Conservation (phyloP, 441 rosid species). For the California macrophylla region DNA sequence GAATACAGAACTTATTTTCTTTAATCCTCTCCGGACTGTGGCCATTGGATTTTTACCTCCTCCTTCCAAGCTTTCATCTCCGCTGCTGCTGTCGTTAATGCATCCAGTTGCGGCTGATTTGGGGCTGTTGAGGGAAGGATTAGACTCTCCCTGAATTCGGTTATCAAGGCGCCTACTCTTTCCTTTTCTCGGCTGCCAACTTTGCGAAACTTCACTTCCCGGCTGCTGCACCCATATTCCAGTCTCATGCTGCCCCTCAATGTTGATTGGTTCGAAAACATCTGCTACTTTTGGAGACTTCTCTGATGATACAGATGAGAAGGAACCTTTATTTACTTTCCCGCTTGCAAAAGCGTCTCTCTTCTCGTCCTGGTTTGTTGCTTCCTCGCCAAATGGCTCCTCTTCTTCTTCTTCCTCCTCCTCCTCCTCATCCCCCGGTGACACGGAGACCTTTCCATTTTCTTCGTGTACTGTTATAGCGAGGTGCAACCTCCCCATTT, state of each 20-base stretch:
- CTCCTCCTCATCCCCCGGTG: slow-evolving; percentile 2
- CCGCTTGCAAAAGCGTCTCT: slow-evolving; percentile 33
- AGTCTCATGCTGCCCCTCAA: slow-evolving; percentile 63
- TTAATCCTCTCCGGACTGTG: slow-evolving; percentile 37
- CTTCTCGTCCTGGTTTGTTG: slow-evolving; percentile 34
- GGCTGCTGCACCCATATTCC: slow-evolving; percentile 85
- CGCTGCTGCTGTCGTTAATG: slow-evolving; percentile 35
- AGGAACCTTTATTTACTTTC: slow-evolving; percentile 28
- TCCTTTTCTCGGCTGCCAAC: slow-evolving; percentile 82
- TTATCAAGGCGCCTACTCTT: slow-evolving; percentile 45
- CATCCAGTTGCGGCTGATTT: slow-evolving; percentile 29
- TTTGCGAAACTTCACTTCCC: slow-evolving; percentile 63
- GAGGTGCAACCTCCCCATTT: slow-evolving; percentile 72
- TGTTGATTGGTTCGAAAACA: slow-evolving; percentile 61
- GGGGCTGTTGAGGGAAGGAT: slow-evolving; percentile 28
- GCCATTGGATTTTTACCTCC: slow-evolving; percentile 21
- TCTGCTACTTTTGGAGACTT: slow-evolving; percentile 48
- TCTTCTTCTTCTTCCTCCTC: slow-evolving; percentile 19
- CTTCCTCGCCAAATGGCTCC: slow-evolving; percentile 26
- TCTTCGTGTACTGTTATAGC: slow-evolving; percentile 59
- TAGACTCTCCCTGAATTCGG: slow-evolving; percentile 29
- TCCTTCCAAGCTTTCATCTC: slow-evolving; percentile 40
- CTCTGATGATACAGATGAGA: slow-evolving; percentile 37
- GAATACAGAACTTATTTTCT: slow-evolving; percentile 45
- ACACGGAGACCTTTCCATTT: slow-evolving; percentile 33